Percentiles rank a stretch among this genome's conserved stretches.
Evolutionary conservation across 495 filamentous ascomycete genomes (phyloP).

Genomic region (Thermothielavioides terrestris): DNA sequence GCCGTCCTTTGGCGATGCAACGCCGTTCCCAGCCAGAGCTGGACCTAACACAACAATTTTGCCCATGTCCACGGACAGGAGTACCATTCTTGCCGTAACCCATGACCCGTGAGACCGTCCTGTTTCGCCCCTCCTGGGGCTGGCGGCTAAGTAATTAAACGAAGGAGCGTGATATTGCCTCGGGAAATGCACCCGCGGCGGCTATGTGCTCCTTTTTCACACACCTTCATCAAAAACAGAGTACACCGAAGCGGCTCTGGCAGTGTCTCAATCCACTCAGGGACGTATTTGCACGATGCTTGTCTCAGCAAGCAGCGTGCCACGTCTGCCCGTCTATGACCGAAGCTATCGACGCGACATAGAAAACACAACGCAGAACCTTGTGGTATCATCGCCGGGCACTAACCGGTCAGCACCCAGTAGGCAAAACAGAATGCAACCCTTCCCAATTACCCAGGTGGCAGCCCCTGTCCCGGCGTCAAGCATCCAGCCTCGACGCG

Average conservation of each 20-base stretch:
- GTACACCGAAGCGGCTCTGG: neutral
- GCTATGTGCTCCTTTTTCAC: neutral
- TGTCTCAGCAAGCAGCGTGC: neutral
- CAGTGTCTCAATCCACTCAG: neutral
- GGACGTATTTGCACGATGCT: neutral
- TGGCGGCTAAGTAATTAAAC: constrained; percentile 2
- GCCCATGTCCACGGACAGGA: too few relatives aligned
- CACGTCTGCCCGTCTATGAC: too few relatives aligned
- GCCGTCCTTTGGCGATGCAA: neutral
- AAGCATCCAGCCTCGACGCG: constrained; percentile 6
- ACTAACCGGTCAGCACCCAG: too few relatives aligned
- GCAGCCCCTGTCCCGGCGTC: neutral
- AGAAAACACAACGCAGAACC: too few relatives aligned
- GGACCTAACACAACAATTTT: too few relatives aligned
- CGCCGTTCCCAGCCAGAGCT: neutral
- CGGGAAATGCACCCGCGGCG: constrained; percentile 1
- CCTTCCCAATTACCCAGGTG: neutral
- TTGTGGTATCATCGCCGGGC: neutral
- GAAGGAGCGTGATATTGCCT: neutral
- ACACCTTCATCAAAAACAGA: too few relatives aligned
- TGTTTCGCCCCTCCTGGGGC: neutral
- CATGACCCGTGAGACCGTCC: neutral
- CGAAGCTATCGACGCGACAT: too few relatives aligned
- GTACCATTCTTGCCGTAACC: neutral
- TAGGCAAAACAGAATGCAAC: too few relatives aligned